A percentile compares a stretch with the other conserved stretches of the same genome.
These are phyloP conservation scores for Bruguiera sexangula DNA, from an alignment of 345 rosid species.

Conservation along the genomic window DNA sequence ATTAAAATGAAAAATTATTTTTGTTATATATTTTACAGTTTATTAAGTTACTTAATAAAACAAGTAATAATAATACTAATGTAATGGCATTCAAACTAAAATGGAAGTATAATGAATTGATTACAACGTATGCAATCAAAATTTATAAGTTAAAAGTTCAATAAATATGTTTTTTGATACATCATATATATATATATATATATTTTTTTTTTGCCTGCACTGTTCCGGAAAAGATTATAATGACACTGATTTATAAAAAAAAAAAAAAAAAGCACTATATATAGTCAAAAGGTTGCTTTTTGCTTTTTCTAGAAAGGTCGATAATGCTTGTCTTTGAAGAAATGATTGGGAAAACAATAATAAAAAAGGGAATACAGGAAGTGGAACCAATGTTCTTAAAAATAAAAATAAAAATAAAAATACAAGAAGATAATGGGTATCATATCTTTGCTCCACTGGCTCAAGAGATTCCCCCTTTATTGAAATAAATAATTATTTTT, in stretches of 20 bases:
- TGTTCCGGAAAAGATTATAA: not conserved
- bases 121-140: too few species aligned
- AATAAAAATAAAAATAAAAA: constrained; percentile 6
- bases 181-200: too few species aligned
- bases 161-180: too few species aligned
- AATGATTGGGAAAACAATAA: constrained; percentile 8
- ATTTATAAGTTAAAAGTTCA: too few species aligned
- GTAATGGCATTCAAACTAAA: too few species aligned
- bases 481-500: not conserved
- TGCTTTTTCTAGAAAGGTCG: constrained; percentile 1
- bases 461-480: constrained; percentile 15
- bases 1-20: too few species aligned
- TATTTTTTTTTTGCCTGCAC: too few species aligned
- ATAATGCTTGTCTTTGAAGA: constrained; percentile 4
- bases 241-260: not conserved
- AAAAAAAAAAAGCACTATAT: not conserved
- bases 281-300: constrained; percentile 1
- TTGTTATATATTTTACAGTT: too few species aligned
- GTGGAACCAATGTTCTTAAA: not conserved
- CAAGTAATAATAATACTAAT: too few species aligned
- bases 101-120: too few species aligned
- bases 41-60: too few species aligned
- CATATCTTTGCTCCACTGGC: constrained; percentile 24
- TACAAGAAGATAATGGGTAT: not conserved
- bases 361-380: not conserved